Base-by-base conservation (phyloP, 306 rosid genomes). In the Dryas alaskensis region DNA sequence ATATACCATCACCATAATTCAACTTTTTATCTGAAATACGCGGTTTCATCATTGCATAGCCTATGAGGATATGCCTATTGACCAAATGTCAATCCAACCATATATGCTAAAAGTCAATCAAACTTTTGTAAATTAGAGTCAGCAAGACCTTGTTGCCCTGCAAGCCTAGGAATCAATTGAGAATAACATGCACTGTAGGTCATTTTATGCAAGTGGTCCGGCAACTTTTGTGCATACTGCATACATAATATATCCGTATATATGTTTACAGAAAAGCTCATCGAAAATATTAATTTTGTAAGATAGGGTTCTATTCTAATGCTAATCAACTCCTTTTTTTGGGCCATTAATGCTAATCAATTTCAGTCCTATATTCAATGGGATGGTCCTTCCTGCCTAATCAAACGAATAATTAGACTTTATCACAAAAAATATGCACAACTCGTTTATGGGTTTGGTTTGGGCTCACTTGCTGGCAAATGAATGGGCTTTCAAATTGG, bases 191-290 rank as follows among this genome's bases (percentile, higher is more conserved):
- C 7, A 17, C 25, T 17, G 37, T 54, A 60, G 10, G 9, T 55
- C 65, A 19, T 70, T 5, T 70, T 19, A 19, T 52, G 46, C 51
- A 70, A 54, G 65, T 43, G 63, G 48, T 5, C 13, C 45, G 62
- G n/a, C 60, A 39, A 52, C 8, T n/a, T 69, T 37, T 39, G 49
- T 40, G 62, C 49, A 16, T 40, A 52, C 13, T 39, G 54, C 72
- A 49, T 31, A 11, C 6, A n/a, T 7, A 16, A 17, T 31, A 60
- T 1, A 17, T 31, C 37, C 37, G 37, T 31, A 31, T 16, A 13
- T 60, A 60, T n/a, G 65, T 39, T 61, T 42, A 22, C 22, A 13
- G 47, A 61, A 16, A 61, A 61, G 16, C 16, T 6, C 12, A 13
- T 39, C 66, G 14, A 6, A n/a, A 13, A 14, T 19, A 39, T 62